Evolutionary conservation across 2,329 filamentous ascomycete species (phyloP), one percentile per base, ranked within the genome.

Genomic region (Remersonia thermophila): DNA sequence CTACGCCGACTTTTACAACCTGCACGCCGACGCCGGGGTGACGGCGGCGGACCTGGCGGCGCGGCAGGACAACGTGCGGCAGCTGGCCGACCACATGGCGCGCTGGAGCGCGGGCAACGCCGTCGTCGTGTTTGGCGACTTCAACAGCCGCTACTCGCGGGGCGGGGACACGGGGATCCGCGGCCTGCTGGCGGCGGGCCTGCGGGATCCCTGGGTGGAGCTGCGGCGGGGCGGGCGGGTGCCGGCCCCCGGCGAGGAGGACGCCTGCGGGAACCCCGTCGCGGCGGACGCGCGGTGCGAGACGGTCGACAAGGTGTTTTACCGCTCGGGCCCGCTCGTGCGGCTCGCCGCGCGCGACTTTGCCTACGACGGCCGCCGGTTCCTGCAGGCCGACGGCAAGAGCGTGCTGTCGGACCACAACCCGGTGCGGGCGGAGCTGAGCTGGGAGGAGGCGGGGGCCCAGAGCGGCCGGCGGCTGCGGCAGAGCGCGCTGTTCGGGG

Each of bases 221-320:
- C 59, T 77, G 1, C 55, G 68, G 28, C 60, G 58, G 11, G 55
- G 51, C 16, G 69, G 70, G 9, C 54, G 60, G 8, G 57, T 62
- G 18, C 71, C 73, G 0, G 53, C 57, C 5, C 20, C 20, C 5
- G 20, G 20, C 10, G 46, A 48, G 20, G 59, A 69, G 46, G 43
- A 55, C 14, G 37, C 71, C 12, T 82, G 77, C 55, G 55, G 55
- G n/a, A 78, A 77, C 46, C 77, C 77, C 0, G 65, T 65, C 20
- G 14, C 29, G 15, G 59, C 60, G 1, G 63, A 55, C 32, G 63
- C 63, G 48, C 52, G 55, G 4, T 82, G 77, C 54, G 77, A 82
- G 57, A 73, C 68, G 3, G 73, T 81, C 27, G 77, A 81, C 56
- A 82, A 81, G 56, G 59, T 78, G 32, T 69, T 78, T 46, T 79